phyloP scores from a whole-genome alignment of 345 rosid genomes.

The Rhodomyrtus tomentosa region DNA sequence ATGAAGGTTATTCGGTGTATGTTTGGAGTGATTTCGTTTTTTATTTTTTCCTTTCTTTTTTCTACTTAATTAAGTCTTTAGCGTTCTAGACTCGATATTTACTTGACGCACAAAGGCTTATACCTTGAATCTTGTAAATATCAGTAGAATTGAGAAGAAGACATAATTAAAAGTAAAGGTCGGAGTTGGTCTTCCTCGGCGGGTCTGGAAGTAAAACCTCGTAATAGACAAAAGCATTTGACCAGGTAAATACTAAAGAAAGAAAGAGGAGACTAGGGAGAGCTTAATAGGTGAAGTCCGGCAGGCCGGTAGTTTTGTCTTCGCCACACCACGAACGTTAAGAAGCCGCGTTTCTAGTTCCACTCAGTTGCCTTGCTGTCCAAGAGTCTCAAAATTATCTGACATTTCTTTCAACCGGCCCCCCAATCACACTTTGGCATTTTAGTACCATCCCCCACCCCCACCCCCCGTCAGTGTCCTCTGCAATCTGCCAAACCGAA shows the following conservation, averaged over 20 bases:
- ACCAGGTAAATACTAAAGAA: background rate
- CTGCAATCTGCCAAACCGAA: background rate
- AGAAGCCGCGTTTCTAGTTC: background rate
- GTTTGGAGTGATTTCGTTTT: background rate
- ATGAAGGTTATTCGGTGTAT: background rate
- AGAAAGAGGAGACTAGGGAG: too few species aligned
- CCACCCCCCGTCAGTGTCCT: background rate
- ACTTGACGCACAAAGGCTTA: background rate
- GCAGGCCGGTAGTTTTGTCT: background rate
- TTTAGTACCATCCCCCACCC: background rate
- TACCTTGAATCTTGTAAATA: background rate
- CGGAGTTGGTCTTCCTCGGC: background rate
- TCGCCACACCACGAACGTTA: background rate
- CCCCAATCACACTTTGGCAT: background rate
- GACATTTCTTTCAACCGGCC: background rate
- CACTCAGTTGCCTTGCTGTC: background rate
- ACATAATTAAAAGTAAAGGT: background rate
- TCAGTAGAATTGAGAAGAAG: background rate
- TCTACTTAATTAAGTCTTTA: background rate
- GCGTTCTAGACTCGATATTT: background rate
- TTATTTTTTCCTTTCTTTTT: background rate
- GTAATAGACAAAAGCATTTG: background rate
- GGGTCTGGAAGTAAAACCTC: background rate
- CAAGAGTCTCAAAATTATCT: background rate
- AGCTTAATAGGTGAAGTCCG: background rate